A percentile compares a stretch with the other conserved stretches of the same genome.
phyloP scores from a whole-genome alignment of 1,284 basidiomycete genomes.

The Neonothopanus nambi region DNA sequence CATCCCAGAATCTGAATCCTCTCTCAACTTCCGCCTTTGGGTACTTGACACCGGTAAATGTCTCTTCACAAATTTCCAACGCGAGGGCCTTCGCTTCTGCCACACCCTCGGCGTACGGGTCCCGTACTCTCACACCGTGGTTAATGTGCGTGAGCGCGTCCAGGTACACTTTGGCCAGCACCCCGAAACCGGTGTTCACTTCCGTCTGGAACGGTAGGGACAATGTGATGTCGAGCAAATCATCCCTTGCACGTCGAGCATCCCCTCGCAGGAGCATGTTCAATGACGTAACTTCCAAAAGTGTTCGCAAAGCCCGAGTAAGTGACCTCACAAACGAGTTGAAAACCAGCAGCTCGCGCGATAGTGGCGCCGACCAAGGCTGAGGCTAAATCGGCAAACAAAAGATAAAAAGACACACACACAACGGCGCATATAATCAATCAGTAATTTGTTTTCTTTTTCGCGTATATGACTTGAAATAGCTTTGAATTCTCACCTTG shows the following conservation, averaged over 20 bases:
- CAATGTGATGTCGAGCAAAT: slow-evolving; percentile 89
- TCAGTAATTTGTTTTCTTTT: too few species aligned
- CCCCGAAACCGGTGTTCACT: slow-evolving; percentile 97
- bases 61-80: slow-evolving; percentile 89
- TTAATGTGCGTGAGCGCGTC: slow-evolving; percentile 90
- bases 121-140: slow-evolving; percentile 71
- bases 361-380: slow-evolving; percentile 93
- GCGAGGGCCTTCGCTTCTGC: slow-evolving; percentile 85
- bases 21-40: slow-evolving; percentile 89
- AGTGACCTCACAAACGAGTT: slow-evolving; percentile 95
- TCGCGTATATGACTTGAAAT: neutral
- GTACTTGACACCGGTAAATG: slow-evolving; percentile 88
- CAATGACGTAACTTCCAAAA: slow-evolving; percentile 89
- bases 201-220: slow-evolving; percentile 93
- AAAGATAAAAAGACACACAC: slow-evolving; percentile 3
- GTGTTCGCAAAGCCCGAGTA: slow-evolving; percentile 84
- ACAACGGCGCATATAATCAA: slow-evolving; percentile 10
- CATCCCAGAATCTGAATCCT: slow-evolving; percentile 98
- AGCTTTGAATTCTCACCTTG: slow-evolving; percentile 73
- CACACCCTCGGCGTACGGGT: slow-evolving; percentile 76
- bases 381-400: slow-evolving; percentile 54
- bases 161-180: slow-evolving; percentile 94
- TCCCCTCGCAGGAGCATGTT: slow-evolving; percentile 92
- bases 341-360: slow-evolving; percentile 95
- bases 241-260: slow-evolving; percentile 84